Base-by-base conservation (phyloP, 2,329 filamentous ascomycete species). In the Fusarium euwallaceae region DNA sequence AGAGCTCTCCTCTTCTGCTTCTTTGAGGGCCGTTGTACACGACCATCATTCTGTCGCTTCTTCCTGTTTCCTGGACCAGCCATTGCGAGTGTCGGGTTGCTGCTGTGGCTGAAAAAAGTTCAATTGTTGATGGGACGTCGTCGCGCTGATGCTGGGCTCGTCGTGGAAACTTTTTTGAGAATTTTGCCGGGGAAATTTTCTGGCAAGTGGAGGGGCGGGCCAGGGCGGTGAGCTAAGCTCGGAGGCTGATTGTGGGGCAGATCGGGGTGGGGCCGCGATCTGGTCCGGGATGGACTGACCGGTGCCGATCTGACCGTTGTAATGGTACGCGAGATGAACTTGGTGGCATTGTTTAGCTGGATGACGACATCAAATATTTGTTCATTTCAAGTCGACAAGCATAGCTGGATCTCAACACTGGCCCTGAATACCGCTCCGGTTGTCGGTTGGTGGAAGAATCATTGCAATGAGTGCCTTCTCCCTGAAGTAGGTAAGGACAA, bases 1-100 rank as follows among this genome's bases (percentile, higher is more conserved):
- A 86, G 84, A 81, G 78, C 73, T 71, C 83, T 85, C 60, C 82
- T 80, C 81, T 85, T 89, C 84, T 90, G 83, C 79, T 86, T 89
- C 83, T 90, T 91, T 24, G 82, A 81, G 0, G 88, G 88, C 16
- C 85, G 83, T 53, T 82, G 78, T 56, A 79, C 59, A 45, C 80
- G 79, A 41, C 78, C 75, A 11, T 82, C 79, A 32, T 74, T 75
- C 51, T 78, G 62, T 45, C 83, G 79, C 69, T 82, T 84, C 70
- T 84, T 84, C 60, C 82, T 84, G 37, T 79, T 81, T 60, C 65
- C 64, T 9, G 74, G 78, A 3, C 81, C 80, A 39, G 80, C 81
- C 83, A 84, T 84, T 70, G 67, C 71, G 73, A 66, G 66, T 63
- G 60, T 64, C 51, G 56, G 6, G 43, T 66, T 62, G 61, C 48